A percentile compares a stretch with the other conserved stretches of the same genome.
phyloP scores from a whole-genome alignment of 805 yeast genomes.

The Saccharomycopsis fodiens region DNA sequence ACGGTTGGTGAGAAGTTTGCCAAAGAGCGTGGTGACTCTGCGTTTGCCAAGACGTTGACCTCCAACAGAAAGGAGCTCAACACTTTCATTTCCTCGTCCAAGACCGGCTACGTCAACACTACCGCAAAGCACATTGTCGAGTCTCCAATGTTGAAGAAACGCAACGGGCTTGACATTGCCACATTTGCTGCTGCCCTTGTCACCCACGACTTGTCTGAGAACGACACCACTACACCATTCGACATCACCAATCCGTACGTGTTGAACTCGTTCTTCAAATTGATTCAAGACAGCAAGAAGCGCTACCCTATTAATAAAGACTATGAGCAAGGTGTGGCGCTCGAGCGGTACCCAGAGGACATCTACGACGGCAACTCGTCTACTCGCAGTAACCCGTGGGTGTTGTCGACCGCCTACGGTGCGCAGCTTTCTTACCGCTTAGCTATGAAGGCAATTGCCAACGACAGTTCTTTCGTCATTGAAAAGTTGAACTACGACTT shows the following conservation, averaged over 20 bases:
- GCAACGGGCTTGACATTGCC: constrained; percentile 79
- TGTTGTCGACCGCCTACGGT: constrained; percentile 65
- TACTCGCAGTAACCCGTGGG: constrained; percentile 90
- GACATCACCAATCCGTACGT: constrained; percentile 49
- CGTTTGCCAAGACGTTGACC: constrained; percentile 9
- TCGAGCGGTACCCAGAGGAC: constrained; percentile 94
- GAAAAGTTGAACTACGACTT: constrained; percentile 7
- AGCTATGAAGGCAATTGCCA: constrained; percentile 30
- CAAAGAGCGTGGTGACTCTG: constrained; percentile 3
- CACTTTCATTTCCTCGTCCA: constrained; percentile 1
- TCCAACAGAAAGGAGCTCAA: not conserved
- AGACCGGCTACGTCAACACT: constrained; percentile 31
- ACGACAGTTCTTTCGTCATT: not conserved
- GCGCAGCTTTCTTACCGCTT: constrained; percentile 54
- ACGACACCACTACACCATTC: constrained; percentile 45
- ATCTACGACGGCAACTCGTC: constrained; percentile 67
- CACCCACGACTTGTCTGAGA: constrained; percentile 38
- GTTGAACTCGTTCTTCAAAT: constrained; percentile 52
- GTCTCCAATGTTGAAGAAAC: constrained; percentile 46
- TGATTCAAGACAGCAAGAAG: constrained; percentile 60
- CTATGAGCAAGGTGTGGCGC: constrained; percentile 38
- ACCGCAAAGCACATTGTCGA: constrained; percentile 56
- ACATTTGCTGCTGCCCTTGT: constrained; percentile 38
- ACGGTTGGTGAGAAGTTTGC: constrained; percentile 35
- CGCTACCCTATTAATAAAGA: constrained; percentile 71